Evolutionary conservation across 164 flowering plant genomes (phyloP).

Genomic region (Stephania cephalantha): DNA sequence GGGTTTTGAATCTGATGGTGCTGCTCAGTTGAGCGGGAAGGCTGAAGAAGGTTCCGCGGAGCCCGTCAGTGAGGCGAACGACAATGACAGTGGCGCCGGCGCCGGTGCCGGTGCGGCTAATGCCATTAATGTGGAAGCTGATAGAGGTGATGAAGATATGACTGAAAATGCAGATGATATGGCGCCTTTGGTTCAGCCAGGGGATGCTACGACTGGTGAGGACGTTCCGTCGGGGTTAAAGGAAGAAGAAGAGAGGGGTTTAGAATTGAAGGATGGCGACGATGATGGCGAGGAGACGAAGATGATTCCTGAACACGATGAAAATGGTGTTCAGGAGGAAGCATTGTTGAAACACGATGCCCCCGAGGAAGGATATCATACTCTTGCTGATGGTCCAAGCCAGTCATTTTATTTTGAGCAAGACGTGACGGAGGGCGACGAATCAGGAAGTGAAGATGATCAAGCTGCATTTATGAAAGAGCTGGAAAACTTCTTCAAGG

Average conservation of each 20-base stretch:
- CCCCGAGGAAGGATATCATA: conserved; percentile 2
- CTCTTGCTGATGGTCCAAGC: conserved; percentile 12
- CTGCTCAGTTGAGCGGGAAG: conserved; percentile 11
- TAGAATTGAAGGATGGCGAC: conserved; percentile 15
- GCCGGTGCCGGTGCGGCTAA: not conserved
- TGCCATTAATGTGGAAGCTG: not conserved
- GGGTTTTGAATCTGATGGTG: conserved; percentile 8
- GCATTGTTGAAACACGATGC: conserved; percentile 7
- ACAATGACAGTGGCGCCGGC: not conserved
- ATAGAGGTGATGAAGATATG: conserved; percentile 1
- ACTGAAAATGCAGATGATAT: conserved; percentile 7
- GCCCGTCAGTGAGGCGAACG: not conserved
- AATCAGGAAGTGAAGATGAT: conserved; percentile 77
- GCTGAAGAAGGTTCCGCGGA: conserved; percentile 11
- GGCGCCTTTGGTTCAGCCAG: conserved; percentile 11
- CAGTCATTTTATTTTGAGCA: conserved; percentile 17
- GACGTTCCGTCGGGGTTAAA: conserved; percentile 9
- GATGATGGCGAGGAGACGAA: conserved; percentile 21
- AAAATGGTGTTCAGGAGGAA: conserved; percentile 6
- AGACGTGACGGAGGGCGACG: conserved; percentile 46
- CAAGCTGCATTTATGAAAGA: conserved; percentile 69
- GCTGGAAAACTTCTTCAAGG: conserved; percentile 62
- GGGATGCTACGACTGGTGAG: conserved; percentile 14
- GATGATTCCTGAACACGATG: conserved; percentile 9
- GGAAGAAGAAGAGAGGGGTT: conserved; percentile 16